phyloP scores from a whole-genome alignment of 169 alveolate genomes.

The Eimeria zaria region DNA sequence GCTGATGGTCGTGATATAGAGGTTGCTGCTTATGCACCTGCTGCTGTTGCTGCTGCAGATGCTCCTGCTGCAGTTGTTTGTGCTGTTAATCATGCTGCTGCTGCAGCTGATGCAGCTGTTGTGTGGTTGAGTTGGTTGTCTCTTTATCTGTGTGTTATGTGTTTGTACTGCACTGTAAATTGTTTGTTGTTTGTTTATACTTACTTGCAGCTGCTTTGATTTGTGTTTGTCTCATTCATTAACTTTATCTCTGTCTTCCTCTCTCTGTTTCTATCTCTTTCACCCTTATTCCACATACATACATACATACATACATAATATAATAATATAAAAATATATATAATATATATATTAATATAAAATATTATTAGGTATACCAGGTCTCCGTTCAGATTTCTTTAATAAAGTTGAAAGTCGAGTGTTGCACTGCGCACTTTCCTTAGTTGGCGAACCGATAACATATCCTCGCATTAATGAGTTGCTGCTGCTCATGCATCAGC shows the following conservation, averaged over 20 bases:
- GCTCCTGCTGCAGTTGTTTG: not conserved
- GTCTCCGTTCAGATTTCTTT: conserved; percentile 29
- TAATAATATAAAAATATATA: too few relatives aligned
- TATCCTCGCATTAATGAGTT: conserved; percentile 94
- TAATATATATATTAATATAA: too few relatives aligned
- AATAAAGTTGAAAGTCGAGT: conserved; percentile 64
- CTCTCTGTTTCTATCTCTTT: not conserved
- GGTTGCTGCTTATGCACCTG: too few relatives aligned
- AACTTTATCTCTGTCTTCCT: not conserved
- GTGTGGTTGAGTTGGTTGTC: not conserved
- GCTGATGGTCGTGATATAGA: not conserved
- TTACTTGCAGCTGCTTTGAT: not conserved
- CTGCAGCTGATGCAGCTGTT: not conserved
- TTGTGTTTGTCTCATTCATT: not conserved
- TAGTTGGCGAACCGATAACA: conserved; percentile 97
- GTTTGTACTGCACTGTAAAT: too few relatives aligned
- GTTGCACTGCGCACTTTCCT: conserved; percentile 93
- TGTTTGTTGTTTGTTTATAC: too few relatives aligned
- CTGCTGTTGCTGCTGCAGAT: not conserved
- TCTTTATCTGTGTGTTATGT: not conserved
- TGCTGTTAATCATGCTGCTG: not conserved
- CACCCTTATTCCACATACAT: not conserved
- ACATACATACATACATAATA: too few relatives aligned
- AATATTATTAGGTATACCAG: not conserved
- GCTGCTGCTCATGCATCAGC: conserved; percentile 90